Conservation (phyloP, 192 early-diverging fungal species). For the Gigaspora rosea region DNA sequence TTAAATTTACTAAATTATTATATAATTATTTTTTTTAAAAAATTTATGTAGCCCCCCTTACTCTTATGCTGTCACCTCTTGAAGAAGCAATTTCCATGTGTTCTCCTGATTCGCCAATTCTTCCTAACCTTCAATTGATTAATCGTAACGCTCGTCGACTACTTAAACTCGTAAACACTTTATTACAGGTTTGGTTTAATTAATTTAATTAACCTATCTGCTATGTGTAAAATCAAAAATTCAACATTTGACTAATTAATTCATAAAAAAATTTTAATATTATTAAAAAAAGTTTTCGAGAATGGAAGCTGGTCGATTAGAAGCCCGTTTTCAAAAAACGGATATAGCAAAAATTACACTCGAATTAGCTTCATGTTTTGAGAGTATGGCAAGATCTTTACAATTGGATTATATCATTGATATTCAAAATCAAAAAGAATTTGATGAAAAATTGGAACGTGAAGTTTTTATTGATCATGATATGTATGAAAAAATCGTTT, state of each 20-base stretch:
- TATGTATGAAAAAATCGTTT: constrained; percentile 29
- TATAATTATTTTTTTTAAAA: not conserved
- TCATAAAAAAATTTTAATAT: not conserved
- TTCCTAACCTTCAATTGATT: constrained; percentile 43
- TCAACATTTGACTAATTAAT: too few relatives aligned
- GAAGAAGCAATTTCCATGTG: constrained; percentile 47
- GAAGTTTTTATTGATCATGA: constrained; percentile 16
- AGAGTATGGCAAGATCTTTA: constrained; percentile 36
- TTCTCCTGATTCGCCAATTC: constrained; percentile 32
- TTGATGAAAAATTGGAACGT: not conserved
- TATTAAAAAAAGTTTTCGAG: constrained; percentile 20
- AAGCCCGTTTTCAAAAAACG: constrained; percentile 50
- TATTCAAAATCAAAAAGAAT: constrained; percentile 21
- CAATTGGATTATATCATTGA: constrained; percentile 44
- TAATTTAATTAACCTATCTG: not conserved
- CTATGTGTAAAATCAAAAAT: too few relatives aligned
- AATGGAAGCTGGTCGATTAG: not conserved
- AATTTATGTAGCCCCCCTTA: constrained; percentile 46
- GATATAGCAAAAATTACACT: constrained; percentile 49
- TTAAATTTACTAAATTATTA: not conserved
- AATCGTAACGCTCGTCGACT: constrained; percentile 55
- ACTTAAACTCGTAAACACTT: constrained; percentile 58
- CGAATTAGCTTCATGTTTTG: constrained; percentile 56
- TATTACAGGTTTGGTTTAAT: constrained; percentile 44
- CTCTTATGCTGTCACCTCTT: constrained; percentile 57